phyloP scores from a whole-genome alignment of 164 flowering plant genomes.

The Macadamia integrifolia region DNA sequence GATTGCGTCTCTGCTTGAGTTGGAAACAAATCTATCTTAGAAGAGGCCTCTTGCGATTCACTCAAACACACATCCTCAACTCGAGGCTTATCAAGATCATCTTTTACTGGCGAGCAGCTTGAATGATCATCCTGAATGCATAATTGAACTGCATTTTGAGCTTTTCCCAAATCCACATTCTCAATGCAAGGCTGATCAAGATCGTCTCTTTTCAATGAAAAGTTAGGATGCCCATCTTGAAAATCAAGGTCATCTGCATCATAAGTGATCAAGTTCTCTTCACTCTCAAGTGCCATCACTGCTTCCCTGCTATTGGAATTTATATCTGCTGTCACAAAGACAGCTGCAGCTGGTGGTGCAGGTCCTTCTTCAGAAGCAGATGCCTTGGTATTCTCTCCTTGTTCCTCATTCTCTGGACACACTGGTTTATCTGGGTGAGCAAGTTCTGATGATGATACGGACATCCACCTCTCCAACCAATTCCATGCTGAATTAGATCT shows the following conservation, averaged over 20 bases:
- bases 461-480: conserved; percentile 98
- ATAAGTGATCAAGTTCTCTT: conserved; percentile 36
- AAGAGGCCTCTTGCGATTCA: conserved; percentile 15
- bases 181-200: conserved; percentile 25
- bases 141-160: conserved; percentile 11
- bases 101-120: conserved; percentile 19
- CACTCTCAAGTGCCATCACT: conserved; percentile 26
- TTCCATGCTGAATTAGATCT: conserved; percentile 66
- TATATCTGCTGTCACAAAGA: conserved; percentile 21
- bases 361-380: conserved; percentile 18
- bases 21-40: conserved; percentile 11
- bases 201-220: conserved; percentile 21
- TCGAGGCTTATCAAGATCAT: conserved; percentile 20
- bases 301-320: conserved; percentile 17
- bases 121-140: conserved; percentile 23
- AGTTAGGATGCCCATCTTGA: conserved; percentile 21
- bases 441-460: conserved; percentile 39
- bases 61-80: conserved; percentile 19
- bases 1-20: conserved; percentile 19
- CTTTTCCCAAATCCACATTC: conserved; percentile 13
- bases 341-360: conserved; percentile 21
- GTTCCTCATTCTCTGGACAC: conserved; percentile 19
- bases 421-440: conserved; percentile 25
- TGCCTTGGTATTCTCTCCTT: conserved; percentile 14
- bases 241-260: conserved; percentile 32